These are phyloP conservation scores for Lasiodiplodia sp. DNA, from an alignment of 2,329 filamentous ascomycete species.

Conservation along the genomic window DNA sequence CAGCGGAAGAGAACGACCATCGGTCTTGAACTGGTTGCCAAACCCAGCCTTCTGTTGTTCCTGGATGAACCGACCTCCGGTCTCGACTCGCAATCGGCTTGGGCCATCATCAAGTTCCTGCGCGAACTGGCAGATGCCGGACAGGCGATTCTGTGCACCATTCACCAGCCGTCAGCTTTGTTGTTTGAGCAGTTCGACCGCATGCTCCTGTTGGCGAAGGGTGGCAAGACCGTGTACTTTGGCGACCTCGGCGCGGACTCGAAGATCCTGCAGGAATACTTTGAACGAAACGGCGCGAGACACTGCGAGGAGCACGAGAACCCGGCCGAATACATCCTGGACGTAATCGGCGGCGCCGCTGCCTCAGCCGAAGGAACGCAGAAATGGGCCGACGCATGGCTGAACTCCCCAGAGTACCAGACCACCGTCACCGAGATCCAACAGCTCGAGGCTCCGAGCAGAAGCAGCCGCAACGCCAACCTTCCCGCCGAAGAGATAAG, in stretches of 20 bases:
- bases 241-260: slow-evolving; percentile 55
- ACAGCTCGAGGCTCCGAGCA: background rate
- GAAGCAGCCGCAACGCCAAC: background rate
- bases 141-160: slow-evolving; percentile 56
- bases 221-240: slow-evolving; percentile 48
- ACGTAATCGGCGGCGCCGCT: slow-evolving; percentile 42
- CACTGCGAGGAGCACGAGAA: slow-evolving; percentile 69
- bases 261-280: slow-evolving; percentile 55
- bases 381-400: background rate
- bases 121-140: slow-evolving; percentile 63
- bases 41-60: slow-evolving; percentile 69
- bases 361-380: slow-evolving; percentile 23
- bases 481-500: slow-evolving; percentile 42
- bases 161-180: slow-evolving; percentile 55
- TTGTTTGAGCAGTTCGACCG: slow-evolving; percentile 56
- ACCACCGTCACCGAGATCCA: background rate
- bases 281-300: slow-evolving; percentile 69
- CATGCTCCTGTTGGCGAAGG: slow-evolving; percentile 54
- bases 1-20: slow-evolving; percentile 75
- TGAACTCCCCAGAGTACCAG: background rate
- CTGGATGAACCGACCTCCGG: slow-evolving; percentile 62
- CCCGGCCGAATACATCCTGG: slow-evolving; percentile 78
- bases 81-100: slow-evolving; percentile 55
- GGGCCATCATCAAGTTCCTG: slow-evolving; percentile 68
- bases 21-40: slow-evolving; percentile 74